phyloP scores from a whole-genome alignment of 352 stramenopile genomes.

The Globisporangium canariense region DNA sequence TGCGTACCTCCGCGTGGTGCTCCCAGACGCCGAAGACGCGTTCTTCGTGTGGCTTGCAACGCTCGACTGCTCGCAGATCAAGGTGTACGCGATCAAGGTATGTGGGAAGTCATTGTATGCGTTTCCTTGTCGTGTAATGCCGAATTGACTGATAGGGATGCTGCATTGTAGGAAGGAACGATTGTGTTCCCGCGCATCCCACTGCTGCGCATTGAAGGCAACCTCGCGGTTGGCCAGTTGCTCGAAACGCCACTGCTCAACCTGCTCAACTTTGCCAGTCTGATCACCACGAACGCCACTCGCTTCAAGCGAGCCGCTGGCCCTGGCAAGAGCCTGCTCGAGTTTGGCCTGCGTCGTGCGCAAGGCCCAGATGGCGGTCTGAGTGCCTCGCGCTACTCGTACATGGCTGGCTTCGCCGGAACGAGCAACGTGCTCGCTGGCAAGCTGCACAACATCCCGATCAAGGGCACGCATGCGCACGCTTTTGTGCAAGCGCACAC shows the following conservation, averaged over 20 bases:
- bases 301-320: slow-evolving; percentile 94
- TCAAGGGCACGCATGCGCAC: slow-evolving; percentile 98
- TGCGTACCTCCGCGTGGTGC: slow-evolving; percentile 88
- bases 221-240: slow-evolving; percentile 93
- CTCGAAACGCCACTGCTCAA: slow-evolving; percentile 98
- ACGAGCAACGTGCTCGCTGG: slow-evolving; percentile 98
- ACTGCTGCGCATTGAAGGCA: slow-evolving; percentile 91
- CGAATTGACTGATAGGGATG: not conserved
- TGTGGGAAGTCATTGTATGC: not conserved
- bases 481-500: slow-evolving; percentile 96
- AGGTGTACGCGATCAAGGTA: slow-evolving; percentile 91
- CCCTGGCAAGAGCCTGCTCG: slow-evolving; percentile 79
- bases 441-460: slow-evolving; percentile 93
- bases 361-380: slow-evolving; percentile 97
- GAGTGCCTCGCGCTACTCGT: slow-evolving; percentile 96
- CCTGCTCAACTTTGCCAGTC: slow-evolving; percentile 96
- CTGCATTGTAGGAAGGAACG: slow-evolving; percentile 82
- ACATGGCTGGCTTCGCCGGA: slow-evolving; percentile 97
- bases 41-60: slow-evolving; percentile 96
- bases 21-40: slow-evolving; percentile 86
- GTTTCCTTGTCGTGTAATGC: not conserved
- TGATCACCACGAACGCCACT: slow-evolving; percentile 98
- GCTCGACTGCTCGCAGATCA: slow-evolving; percentile 92
- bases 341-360: slow-evolving; percentile 93
- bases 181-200: slow-evolving; percentile 96